Base-by-base conservation (phyloP, 1,284 basidiomycete species). In the Ustilago tritici region DNA sequence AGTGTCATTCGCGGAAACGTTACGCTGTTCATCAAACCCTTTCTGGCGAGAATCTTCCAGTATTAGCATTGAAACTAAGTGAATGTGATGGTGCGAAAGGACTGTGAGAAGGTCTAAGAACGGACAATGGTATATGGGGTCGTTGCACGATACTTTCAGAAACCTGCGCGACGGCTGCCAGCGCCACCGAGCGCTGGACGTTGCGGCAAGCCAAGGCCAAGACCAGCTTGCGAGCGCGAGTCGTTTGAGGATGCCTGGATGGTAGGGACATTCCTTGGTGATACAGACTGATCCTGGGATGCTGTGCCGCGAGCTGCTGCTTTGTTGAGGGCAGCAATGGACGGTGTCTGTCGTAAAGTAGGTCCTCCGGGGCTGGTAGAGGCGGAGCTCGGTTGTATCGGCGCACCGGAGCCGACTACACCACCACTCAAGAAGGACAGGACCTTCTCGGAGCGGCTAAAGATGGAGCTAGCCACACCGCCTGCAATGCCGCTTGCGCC, bases 391-490 rank as follows among this genome's bases (percentile, higher is more conserved):
- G 73, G 73, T 52, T 76, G 73, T 31, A 65, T 59, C 5, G 65
- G 53, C 36, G 61, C 65, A 23, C 65, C 61, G 3, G 73, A 70
- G 32, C 73, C 68, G 0, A 68, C 68, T 5, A 76, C 68, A 11
- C 73, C 65, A 5, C 73, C 73, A 34, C 73, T 76, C 14, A 76
- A 36, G 65, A 76, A 76, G 9, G 73, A 76, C 17, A 76, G 54
- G 36, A 76, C 73, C 41, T 76, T 76, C 47, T 71, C 73, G 1
- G 73, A 76, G 11, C 73, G 64, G 50, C 73, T 71, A 11, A 76
- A 59, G 35, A 76, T 52, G 43, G 69, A 63, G 57, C 68, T 68
- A 10, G 73, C 65, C 10, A 68, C 56, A 8, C 73, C 73, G 8
- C 65, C 62, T 9, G 61, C 68, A 2, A 64, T 40, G 34, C 67